phyloP scores from a whole-genome alignment of 2,329 filamentous ascomycete genomes.

The Paracorniculantispora psalliotae region DNA sequence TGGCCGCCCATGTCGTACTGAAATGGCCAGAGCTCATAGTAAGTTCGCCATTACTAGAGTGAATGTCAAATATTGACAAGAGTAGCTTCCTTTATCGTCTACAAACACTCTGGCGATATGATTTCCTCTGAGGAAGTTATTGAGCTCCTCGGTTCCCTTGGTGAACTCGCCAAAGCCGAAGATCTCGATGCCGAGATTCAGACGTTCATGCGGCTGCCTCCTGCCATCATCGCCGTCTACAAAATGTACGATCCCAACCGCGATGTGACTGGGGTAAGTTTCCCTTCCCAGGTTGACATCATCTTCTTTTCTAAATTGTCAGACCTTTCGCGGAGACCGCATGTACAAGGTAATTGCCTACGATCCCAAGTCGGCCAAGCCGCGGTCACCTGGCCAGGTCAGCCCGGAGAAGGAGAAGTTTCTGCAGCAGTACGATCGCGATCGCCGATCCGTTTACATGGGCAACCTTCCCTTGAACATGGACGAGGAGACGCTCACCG shows the following conservation, averaged over 20 bases:
- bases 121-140: conserved; percentile 41
- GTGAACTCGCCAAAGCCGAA: conserved; percentile 38
- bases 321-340: conserved; percentile 26
- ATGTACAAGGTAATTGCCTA: conserved; percentile 20
- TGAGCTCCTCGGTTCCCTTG: conserved; percentile 38
- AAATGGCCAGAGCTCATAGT: conserved; percentile 57
- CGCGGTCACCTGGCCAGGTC: neutral
- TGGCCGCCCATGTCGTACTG: conserved; percentile 54
- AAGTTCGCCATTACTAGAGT: conserved; percentile 23
- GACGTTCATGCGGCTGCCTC: conserved; percentile 29
- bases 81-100: conserved; percentile 46
- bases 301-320: conserved; percentile 14
- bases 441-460: conserved; percentile 44
- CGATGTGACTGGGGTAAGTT: conserved; percentile 44
- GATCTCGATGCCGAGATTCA: conserved; percentile 30
- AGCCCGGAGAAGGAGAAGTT: conserved; percentile 7
- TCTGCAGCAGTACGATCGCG: conserved; percentile 35
- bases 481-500: conserved; percentile 31
- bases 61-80: conserved; percentile 17
- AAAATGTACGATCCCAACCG: conserved; percentile 46
- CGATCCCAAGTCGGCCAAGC: conserved; percentile 22
- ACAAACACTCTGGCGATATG: conserved; percentile 27
- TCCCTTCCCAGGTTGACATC: neutral
- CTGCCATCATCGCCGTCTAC: conserved; percentile 44
- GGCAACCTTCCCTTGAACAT: conserved; percentile 38